Evolutionary conservation across 2,329 filamentous ascomycete species (phyloP), one percentile per base, ranked within the genome.

Genomic region (Aspergillus candidus): DNA sequence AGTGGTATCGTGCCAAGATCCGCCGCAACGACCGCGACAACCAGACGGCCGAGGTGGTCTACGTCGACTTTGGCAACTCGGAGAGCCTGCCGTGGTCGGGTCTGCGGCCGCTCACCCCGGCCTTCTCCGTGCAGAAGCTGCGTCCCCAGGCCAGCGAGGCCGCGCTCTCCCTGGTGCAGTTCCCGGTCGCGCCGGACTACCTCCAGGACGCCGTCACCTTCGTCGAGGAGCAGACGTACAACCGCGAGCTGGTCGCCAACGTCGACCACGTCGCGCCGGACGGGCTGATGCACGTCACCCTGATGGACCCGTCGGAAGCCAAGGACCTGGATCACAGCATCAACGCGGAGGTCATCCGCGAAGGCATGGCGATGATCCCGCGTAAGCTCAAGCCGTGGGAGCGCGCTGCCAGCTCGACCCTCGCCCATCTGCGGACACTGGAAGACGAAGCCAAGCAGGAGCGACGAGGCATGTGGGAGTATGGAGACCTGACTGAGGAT

Each of bases 31-130:
- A 98, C 71, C 88, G 93, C 50, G 79, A 90, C 7, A 84, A 83
- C 59, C 88, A 93, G 77, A 82, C 86, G 57, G 84, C 89, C 17
- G 93, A 98, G 68, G 84, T 98, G 18, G 72, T 94, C 36, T 98
- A 95, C 70, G 81, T 98, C 50, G 93, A 98, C 72, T 98, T 94
- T 68, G 93, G 93, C 58, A 98, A 98, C 76, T 84, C 80, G 43
- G 93, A 98, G 70, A 84, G 83, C 61, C 76, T 94, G 45, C 80
- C 90, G 0, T 98, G 91, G 89, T 78, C 82, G 17, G 78, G 80
- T 54, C 80, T 98, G 35, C 86, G 93, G 22, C 76, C 88, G n/a
- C 78, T 98, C 38, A 79, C 83, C 40, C 82, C 88, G 61, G 69
- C 80, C 12, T 98, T 97, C 74, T 80, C 80, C 34, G 72, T 79